Evolutionary conservation across 1,284 basidiomycete species (phyloP), one percentile per base, ranked within the genome.

Genomic region (Ceratobasidium sp.): DNA sequence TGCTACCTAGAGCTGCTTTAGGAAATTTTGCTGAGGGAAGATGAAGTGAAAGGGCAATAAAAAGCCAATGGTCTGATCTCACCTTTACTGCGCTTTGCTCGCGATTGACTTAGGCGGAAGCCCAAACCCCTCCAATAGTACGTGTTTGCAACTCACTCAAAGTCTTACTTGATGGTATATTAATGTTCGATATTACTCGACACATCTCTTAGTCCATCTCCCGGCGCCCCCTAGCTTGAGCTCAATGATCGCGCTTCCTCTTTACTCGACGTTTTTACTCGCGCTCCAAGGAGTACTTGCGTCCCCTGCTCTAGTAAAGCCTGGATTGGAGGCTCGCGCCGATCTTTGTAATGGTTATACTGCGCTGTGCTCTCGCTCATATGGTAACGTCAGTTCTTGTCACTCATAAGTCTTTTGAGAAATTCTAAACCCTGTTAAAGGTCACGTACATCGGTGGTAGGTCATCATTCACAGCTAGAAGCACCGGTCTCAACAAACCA

Each of bases 341-440:
- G 70, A 73, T 33, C 70, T 73, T 12, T 73, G 70, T 39, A 73
- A 73, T 39, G 70, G 70, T n/a, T 73, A 73, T 56, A 58, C 70
- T 49, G 70, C 70, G 13, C 40, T 73, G 26, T 73, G 70, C 28
- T 73, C 70, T 46, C 70, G 56, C 12, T 61, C 70, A 20, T 73
- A 73, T 26, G 56, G 70, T 5, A 73, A 73, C 51, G 55, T 73
- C 28, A 73, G 70, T 73, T 2, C 26, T 46, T 49, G 53, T 63
- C 10, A 18, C 15, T 18, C 13, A 2, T 18, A 18, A 1, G 5
- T 33, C 39, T 73, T n/a, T 18, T n/a, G n/a, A n/a, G n/a, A n/a
- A n/a, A n/a, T n/a, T n/a, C n/a, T 20, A 73, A 13, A 26, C 51
- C 18, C 3, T 49, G 46, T 10, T 42, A 73, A n/a, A n/a, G 70